Evolutionary conservation across 495 filamentous ascomycete genomes (phyloP), one percentile per base, ranked within the genome.

Genomic region (Penicillium salamii): DNA sequence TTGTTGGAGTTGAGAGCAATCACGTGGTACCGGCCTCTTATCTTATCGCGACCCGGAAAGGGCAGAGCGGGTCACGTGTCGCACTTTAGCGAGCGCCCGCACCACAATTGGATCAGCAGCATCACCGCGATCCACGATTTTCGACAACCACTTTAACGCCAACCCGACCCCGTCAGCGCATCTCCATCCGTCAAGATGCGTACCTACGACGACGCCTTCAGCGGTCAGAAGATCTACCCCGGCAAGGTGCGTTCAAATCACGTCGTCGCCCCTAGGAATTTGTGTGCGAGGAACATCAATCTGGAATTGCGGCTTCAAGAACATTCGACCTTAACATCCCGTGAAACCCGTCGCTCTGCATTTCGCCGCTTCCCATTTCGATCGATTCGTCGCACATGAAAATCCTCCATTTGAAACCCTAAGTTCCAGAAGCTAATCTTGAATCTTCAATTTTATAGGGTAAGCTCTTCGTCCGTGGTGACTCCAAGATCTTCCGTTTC

Each of bases 401-500:
- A n/a, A 43, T 48, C n/a, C 3, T 31, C 17, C 18, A 35, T 31
- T 26, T 18, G 47, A n/a, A 12, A 33, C 34, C 42, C 19, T 24
- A 17, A 33, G 34, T 3, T 39, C 48, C 42, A 32, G 51, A 41
- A 40, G 57, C 67, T 72, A 65, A 68, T 58, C 13, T 52, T 49
- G 28, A 44, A 44, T 63, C 59, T 68, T 69, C 58, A 28, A 42
- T 54, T 28, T 55, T 66, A 57, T 53, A 97, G 91, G 91, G 91
- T 79, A 97, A 97, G 80, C 86, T 99, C 77, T 99, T 89, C 80
- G 78, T 99, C 81, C 89, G 93, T 78, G 90, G 91, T 68, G 93
- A 99, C 83, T 96, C 89, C 90, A 99, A 97, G 83, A 85, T 97
- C 83, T 99, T 99, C 85, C 90, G 93, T 67, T 99, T 99, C 87